phyloP scores from a whole-genome alignment of 2,329 filamentous ascomycete genomes.

The Xylariaceae sp. region DNA sequence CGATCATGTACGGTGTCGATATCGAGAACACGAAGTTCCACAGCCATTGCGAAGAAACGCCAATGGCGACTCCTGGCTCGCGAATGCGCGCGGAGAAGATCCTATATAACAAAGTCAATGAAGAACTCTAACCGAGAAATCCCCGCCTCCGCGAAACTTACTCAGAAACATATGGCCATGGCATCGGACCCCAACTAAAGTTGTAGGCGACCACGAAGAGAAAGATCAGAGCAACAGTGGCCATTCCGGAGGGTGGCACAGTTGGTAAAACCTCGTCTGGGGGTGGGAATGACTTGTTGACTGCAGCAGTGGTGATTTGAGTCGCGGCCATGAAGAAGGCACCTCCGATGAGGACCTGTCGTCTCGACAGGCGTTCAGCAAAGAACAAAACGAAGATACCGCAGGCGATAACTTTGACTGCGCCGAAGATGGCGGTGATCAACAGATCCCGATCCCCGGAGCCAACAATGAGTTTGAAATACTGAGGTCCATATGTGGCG shows the following conservation, averaged over 20 bases:
- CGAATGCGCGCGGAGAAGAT: constrained; percentile 49
- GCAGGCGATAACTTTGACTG: constrained; percentile 51
- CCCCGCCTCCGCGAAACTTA: constrained; percentile 15
- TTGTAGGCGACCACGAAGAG: constrained; percentile 53
- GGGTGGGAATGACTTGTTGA: constrained; percentile 41
- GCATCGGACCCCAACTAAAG: constrained; percentile 48
- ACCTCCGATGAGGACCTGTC: constrained; percentile 41
- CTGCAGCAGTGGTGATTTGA: constrained; percentile 42
- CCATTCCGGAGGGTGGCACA: constrained; percentile 42
- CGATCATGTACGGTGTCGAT: constrained; percentile 49
- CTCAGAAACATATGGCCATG: constrained; percentile 49
- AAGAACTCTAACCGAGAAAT: too few species aligned
- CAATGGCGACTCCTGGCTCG: constrained; percentile 45
- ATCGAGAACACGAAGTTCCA: constrained; percentile 50
- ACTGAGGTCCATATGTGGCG: constrained; percentile 54
- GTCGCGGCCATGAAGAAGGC: constrained; percentile 44
- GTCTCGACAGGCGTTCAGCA: constrained; percentile 46
- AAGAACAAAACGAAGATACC: constrained; percentile 51
- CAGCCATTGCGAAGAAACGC: constrained; percentile 46
- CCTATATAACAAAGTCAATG: constrained; percentile 12
- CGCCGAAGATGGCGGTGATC: constrained; percentile 52
- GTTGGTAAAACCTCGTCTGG: constrained; percentile 22
- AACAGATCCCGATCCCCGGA: constrained; percentile 42
- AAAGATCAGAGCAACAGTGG: constrained; percentile 53
- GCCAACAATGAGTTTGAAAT: constrained; percentile 50